Conservation (phyloP, 192 early-diverging fungal genomes). For the Rhizoclosmatium sp. region DNA sequence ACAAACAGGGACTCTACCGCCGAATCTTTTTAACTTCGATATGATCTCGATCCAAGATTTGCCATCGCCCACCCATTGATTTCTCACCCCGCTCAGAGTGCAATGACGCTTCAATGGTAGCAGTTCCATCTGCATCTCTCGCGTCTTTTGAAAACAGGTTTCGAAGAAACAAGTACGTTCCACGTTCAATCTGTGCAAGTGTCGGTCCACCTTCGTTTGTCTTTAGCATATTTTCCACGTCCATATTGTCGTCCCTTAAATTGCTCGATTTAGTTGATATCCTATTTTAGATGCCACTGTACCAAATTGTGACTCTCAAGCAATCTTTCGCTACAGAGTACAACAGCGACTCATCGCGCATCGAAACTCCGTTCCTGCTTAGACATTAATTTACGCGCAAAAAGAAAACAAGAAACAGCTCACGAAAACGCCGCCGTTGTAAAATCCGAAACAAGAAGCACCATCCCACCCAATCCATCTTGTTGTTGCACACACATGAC, state of each 20-base stretch:
- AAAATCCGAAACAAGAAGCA: not conserved
- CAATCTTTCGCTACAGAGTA: not conserved
- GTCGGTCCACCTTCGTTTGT: too few relatives aligned
- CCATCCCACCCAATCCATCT: not conserved
- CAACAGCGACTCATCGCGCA: not conserved
- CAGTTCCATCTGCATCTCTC: not conserved
- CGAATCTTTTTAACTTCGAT: not conserved
- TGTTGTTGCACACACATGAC: not conserved
- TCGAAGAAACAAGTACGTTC: not conserved
- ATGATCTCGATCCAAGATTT: not conserved
- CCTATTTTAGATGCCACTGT: too few relatives aligned
- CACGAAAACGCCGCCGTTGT: not conserved
- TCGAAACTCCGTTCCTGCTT: not conserved
- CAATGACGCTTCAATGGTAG: not conserved
- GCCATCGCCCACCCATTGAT: conserved; percentile 4
- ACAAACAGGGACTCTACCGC: not conserved
- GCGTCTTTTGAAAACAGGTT: conserved; percentile 1
- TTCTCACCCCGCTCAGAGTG: not conserved
- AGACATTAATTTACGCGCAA: not conserved
- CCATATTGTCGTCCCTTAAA: too few relatives aligned
- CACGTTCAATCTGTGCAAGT: not conserved
- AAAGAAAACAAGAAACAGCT: not conserved
- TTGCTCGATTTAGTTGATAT: too few relatives aligned
- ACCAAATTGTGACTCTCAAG: not conserved
- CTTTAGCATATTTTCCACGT: too few relatives aligned